phyloP scores from a whole-genome alignment of 345 rosid genomes.

The Corchorus olitorius region DNA sequence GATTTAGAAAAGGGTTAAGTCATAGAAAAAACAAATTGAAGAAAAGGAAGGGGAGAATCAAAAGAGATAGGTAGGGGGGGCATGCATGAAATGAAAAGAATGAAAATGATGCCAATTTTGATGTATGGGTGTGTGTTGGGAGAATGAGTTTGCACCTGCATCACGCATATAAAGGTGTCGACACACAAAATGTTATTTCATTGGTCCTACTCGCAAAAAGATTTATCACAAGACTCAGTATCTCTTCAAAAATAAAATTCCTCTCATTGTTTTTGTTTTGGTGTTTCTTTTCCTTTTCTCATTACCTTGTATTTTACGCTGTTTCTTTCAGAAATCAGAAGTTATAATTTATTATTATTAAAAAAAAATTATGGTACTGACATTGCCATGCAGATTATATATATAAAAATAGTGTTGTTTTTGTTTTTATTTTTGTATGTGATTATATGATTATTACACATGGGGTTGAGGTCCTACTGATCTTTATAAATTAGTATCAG shows the following conservation, averaged over 20 bases:
- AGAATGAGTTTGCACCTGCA: not conserved
- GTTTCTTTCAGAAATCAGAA: not conserved
- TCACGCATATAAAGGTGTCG: not conserved
- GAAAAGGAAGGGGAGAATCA: constrained; percentile 6
- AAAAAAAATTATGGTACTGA: not conserved
- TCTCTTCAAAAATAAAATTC: not conserved
- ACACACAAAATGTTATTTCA: not conserved
- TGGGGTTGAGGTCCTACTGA: constrained; percentile 27
- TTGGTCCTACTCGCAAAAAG: not conserved
- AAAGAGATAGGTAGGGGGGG: not conserved
- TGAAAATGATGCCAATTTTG: constrained; percentile 9
- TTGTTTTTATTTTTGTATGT: not conserved
- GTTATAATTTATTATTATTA: no score
- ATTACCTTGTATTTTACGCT: constrained; percentile 19
- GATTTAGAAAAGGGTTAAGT: no score
- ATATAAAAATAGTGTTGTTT: not conserved
- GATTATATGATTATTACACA: constrained; percentile 9
- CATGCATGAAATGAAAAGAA: not conserved
- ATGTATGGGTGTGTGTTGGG: not conserved
- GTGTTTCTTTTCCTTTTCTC: not conserved
- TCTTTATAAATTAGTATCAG: not conserved
- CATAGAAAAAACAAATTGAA: not conserved
- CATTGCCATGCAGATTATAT: constrained; percentile 12
- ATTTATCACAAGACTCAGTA: not conserved
- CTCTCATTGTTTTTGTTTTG: not conserved